Conservation (phyloP, 257 asterid genomes). For the Solanum ossicruentum region DNA sequence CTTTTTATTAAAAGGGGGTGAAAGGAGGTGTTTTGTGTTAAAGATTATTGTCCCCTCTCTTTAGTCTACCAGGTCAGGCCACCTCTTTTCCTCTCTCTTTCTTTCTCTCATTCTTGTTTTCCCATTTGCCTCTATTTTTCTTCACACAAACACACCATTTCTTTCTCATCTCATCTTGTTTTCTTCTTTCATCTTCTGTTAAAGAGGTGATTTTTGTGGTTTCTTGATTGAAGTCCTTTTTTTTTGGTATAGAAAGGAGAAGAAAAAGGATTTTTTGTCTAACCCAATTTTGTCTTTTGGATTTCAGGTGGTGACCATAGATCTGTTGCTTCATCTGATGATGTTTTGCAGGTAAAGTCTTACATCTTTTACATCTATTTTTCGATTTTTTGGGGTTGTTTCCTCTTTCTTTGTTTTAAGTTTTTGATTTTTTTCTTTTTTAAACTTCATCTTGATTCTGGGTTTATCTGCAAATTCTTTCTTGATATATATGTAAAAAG, state of each 20-base stretch:
- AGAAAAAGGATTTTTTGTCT: not conserved
- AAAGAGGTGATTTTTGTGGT: not conserved
- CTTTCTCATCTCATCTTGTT: slow-evolving; percentile 8
- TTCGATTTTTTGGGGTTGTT: not conserved
- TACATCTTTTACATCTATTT: not conserved
- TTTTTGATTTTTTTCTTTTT: not conserved
- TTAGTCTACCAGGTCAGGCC: slow-evolving; percentile 8
- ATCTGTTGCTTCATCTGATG: slow-evolving; percentile 47
- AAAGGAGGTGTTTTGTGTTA: not conserved
- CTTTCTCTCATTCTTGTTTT: not conserved
- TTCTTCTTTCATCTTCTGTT: not conserved
- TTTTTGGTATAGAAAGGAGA: not conserved
- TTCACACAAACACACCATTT: slow-evolving; percentile 19
- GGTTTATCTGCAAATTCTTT: slow-evolving; percentile 3
- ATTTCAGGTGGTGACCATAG: slow-evolving; percentile 50
- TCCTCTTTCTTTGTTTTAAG: not conserved
- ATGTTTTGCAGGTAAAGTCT: slow-evolving; percentile 34
- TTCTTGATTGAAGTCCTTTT: not conserved
- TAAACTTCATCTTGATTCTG: not conserved
- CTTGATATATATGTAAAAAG: not conserved
- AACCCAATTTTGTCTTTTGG: slow-evolving; percentile 3
- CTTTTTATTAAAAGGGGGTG: not conserved
- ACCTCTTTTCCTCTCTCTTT: slow-evolving; percentile 1
- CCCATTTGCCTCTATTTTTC: slow-evolving; percentile 2
- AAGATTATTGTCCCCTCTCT: slow-evolving; percentile 1